Evolutionary conservation across 768 basidiomycete species (phyloP), one percentile per base, ranked within the genome.

Genomic region (Russula ochroleuca): DNA sequence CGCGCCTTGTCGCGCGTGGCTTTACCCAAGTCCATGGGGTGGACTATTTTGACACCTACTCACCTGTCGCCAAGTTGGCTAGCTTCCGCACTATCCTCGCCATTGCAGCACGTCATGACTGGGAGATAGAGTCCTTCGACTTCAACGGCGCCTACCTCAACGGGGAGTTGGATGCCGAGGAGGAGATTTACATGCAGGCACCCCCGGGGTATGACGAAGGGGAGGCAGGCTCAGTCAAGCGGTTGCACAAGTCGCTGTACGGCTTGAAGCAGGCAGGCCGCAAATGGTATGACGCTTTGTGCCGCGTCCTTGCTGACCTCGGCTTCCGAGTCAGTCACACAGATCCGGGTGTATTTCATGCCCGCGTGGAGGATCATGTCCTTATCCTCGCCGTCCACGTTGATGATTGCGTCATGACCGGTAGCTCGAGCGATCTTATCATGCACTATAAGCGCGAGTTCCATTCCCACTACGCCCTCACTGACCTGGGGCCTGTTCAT

Each of bases 1-100:
- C 74, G 13, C 63, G 76, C 14, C 73, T 82, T 1, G 78, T 80
- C 0, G 78, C 77, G 0, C 72, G 78, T 58, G 79, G 79, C 0
- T 80, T 72, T 69, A 70, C 73, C 0, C 79, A 83, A 43, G 68
- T 72, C 1, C 70, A 68, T 4, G 77, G 77, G 2, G 50, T 75
- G 5, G 76, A 81, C 53, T 81, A 72, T 50, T 59, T 67, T 37
- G 74, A 75, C 10, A 75, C 73, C 0, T 75, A 66, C 47, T 68
- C 72, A 0, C 73, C 73, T 0, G 70, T 73, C 0, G 66, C 72
- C 0, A 52, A 64, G 10, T 69, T 73, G 14, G 70, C 73, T 6
- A 70, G 70, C 0, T 55, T 75, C 10, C 35, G 63, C 11, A 31
- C 56, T 11, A 63, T 76, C 10, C 67, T 74, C 0, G 67, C 72